These are phyloP conservation scores for Cytospora mali DNA, from an alignment of 2,329 filamentous ascomycete genomes.

Conservation along the genomic window DNA sequence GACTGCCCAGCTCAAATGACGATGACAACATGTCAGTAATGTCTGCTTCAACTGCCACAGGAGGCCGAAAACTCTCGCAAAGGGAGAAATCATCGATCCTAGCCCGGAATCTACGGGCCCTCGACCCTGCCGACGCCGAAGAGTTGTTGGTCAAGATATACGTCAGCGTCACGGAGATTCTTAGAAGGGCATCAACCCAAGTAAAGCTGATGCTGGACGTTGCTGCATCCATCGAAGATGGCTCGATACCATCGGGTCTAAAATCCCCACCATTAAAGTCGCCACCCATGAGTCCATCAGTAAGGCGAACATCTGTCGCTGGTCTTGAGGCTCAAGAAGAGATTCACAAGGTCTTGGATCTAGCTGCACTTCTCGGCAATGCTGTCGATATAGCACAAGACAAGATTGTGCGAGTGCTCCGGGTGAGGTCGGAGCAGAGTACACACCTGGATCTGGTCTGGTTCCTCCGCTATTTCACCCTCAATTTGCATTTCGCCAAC, in stretches of 20 bases:
- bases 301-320: conserved; percentile 42
- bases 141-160: conserved; percentile 81
- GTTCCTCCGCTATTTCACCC: conserved; percentile 80
- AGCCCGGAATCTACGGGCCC: conserved; percentile 80
- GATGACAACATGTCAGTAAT: conserved; percentile 91
- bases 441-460: conserved; percentile 66
- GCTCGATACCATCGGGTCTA: conserved; percentile 41
- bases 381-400: conserved; percentile 81
- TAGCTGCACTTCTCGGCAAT: conserved; percentile 76
- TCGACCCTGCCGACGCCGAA: conserved; percentile 85
- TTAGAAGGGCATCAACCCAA: conserved; percentile 84
- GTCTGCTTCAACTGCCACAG: conserved; percentile 75
- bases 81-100: conserved; percentile 90
- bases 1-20: conserved; percentile 89
- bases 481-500: conserved; percentile 82
- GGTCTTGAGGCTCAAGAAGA: conserved; percentile 67
- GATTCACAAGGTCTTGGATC: conserved; percentile 74
- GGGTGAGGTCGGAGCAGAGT: conserved; percentile 75
- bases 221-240: conserved; percentile 70
- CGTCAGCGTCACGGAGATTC: conserved; percentile 81
- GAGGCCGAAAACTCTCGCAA: conserved; percentile 69
- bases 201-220: conserved; percentile 95
- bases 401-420: conserved; percentile 73
- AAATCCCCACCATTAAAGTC: conserved; percentile 54
- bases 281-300: conserved; percentile 55